Conservation (phyloP, 23 red algal genomes). For the Gracilaria domingensis region DNA sequence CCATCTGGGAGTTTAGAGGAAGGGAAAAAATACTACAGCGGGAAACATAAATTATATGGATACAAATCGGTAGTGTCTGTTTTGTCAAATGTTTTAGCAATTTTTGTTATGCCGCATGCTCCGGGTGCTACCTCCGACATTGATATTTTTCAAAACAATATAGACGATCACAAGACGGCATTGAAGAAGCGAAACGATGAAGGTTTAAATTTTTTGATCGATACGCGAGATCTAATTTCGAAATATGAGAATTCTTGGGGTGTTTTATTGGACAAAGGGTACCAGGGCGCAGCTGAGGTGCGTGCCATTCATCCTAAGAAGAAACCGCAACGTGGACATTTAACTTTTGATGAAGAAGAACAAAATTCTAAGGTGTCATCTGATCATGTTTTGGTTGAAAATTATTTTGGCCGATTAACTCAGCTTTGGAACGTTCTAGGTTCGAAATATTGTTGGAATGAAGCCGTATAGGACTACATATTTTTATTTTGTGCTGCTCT, state of each 20-base stretch:
- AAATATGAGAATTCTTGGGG: no score
- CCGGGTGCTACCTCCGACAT: no score
- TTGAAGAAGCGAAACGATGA: neutral
- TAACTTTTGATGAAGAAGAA: no score
- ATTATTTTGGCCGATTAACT: neutral
- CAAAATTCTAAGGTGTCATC: no score
- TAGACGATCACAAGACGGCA: neutral
- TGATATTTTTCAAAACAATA: neutral
- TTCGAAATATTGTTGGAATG: constrained; percentile 2
- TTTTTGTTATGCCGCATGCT: neutral
- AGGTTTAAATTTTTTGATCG: no score
- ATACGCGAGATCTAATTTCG: no score
- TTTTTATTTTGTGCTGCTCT: no score
- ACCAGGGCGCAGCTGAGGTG: no score
- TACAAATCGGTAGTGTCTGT: constrained; percentile 7
- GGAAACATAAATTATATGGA: constrained; percentile 19
- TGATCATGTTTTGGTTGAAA: no score
- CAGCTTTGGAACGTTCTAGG: neutral
- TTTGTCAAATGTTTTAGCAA: neutral
- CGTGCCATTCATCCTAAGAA: no score
- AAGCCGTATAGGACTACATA: constrained; percentile 6
- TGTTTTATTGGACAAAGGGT: no score
- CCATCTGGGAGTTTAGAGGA: neutral
- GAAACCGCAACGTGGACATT: no score
- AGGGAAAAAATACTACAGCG: constrained; percentile 28